Conservation (phyloP, 2,329 filamentous ascomycete species). For the Microsporum ferrugineum region DNA sequence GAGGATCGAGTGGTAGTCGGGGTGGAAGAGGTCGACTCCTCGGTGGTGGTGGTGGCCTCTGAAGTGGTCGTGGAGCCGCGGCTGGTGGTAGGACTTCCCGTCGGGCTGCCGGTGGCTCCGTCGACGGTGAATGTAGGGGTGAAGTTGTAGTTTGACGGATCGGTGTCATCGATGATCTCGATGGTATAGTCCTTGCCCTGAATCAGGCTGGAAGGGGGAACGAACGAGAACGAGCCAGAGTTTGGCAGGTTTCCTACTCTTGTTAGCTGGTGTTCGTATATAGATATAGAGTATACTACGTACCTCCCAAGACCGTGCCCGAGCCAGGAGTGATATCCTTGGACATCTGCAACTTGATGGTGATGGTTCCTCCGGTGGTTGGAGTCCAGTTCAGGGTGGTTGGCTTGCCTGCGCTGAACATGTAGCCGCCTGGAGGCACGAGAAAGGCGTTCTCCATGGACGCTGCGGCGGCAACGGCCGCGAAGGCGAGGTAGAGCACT, state of each 20-base stretch:
- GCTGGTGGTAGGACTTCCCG: conserved; percentile 14
- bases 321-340: conserved; percentile 30
- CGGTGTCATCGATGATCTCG: conserved; percentile 40
- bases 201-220: conserved; percentile 30
- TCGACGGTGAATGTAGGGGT: conserved; percentile 41
- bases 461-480: conserved; percentile 33
- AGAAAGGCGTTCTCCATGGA: conserved; percentile 39
- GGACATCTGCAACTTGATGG: conserved; percentile 40
- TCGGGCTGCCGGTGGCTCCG: conserved; percentile 33
- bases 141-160: conserved; percentile 40
- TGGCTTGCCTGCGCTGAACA: conserved; percentile 37
- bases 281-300: conserved; percentile 16
- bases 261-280: neutral
- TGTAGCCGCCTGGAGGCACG: conserved; percentile 32
- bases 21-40: conserved; percentile 17
- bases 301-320: conserved; percentile 36
- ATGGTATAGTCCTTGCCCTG: conserved; percentile 41
- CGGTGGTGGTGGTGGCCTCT: conserved; percentile 18
- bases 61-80: conserved; percentile 17
- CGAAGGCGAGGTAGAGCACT: conserved; percentile 30
- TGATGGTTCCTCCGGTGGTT: conserved; percentile 41
- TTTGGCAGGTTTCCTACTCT: conserved; percentile 38
- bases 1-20: conserved; percentile 18
- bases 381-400: conserved; percentile 40
- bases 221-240: conserved; percentile 40